Conservation (phyloP, 805 yeast genomes). For the Lachancea thermotolerans region DNA sequence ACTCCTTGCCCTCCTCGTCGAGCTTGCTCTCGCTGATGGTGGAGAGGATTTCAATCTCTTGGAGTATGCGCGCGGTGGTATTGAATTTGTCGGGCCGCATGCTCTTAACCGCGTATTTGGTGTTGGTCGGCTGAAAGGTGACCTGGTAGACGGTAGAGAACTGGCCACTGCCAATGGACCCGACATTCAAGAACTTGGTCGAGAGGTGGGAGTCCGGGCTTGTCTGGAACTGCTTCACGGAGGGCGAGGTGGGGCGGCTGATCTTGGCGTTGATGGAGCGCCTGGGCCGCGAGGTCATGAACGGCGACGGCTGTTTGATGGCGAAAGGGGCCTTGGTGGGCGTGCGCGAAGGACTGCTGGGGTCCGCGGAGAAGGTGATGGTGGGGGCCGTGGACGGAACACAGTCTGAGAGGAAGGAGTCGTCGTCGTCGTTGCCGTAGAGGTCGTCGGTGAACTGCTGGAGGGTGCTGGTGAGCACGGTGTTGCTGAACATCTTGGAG, state of each 20-base stretch:
- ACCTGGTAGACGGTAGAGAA: constrained; percentile 86
- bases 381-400: constrained; percentile 8
- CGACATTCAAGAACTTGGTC: constrained; percentile 54
- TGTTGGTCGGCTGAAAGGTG: constrained; percentile 49
- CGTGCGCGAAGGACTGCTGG: constrained; percentile 8
- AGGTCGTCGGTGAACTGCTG: constrained; percentile 33
- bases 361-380: constrained; percentile 5
- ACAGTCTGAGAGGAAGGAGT: constrained; percentile 5
- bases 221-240: constrained; percentile 4
- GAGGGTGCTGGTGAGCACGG: constrained; percentile 27
- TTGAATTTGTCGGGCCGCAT: constrained; percentile 46
- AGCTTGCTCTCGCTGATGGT: constrained; percentile 35
- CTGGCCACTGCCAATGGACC: constrained; percentile 75
- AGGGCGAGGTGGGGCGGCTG: constrained; percentile 10
- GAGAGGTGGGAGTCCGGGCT: constrained; percentile 36
- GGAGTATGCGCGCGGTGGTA: constrained; percentile 23
- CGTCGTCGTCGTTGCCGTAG: constrained; percentile 24
- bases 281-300: constrained; percentile 15
- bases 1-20: constrained; percentile 55
- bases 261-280: constrained; percentile 22
- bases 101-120: constrained; percentile 77
- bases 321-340: constrained; percentile 11
- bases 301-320: constrained; percentile 11
- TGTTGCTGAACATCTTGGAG: constrained; percentile 24
- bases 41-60: constrained; percentile 27